Percentiles rank a stretch among this genome's conserved stretches.
Evolutionary conservation across 768 basidiomycete species (phyloP).

Genomic region (Cubamyces sp.): DNA sequence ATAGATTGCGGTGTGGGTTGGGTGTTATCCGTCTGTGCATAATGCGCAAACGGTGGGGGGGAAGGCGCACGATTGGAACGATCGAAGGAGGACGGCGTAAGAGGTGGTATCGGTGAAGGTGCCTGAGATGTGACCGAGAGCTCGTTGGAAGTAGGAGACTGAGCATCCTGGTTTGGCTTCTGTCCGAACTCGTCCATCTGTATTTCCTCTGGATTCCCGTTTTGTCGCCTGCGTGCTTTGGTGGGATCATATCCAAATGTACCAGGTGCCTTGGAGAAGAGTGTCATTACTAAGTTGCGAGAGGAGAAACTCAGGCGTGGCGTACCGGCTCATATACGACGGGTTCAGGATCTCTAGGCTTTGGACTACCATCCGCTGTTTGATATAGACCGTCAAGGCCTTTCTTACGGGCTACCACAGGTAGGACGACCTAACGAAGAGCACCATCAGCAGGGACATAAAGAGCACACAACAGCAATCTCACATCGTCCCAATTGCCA

Average conservation of each 20-base stretch:
- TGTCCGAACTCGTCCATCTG: slow-evolving; percentile 71
- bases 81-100: slow-evolving; percentile 34
- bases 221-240: slow-evolving; percentile 57
- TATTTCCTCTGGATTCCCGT: slow-evolving; percentile 43
- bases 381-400: slow-evolving; percentile 75
- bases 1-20: slow-evolving; percentile 20
- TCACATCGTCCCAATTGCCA: slow-evolving; percentile 86
- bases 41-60: slow-evolving; percentile 68
- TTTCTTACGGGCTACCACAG: slow-evolving; percentile 83
- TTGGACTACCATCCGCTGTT: slow-evolving; percentile 68
- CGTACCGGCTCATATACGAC: slow-evolving; percentile 60
- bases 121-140: slow-evolving; percentile 19
- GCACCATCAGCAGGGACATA: slow-evolving; percentile 16
- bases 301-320: slow-evolving; percentile 3
- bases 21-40: slow-evolving; percentile 33
- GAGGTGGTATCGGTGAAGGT: slow-evolving; percentile 35
- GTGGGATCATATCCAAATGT: slow-evolving; percentile 80
- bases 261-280: slow-evolving; percentile 64
- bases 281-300: background rate
- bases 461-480: slow-evolving; percentile 31
- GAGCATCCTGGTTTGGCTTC: slow-evolving; percentile 27
- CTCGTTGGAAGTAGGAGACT: slow-evolving; percentile 28
- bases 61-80: slow-evolving; percentile 46
- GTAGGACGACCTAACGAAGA: slow-evolving; percentile 68
- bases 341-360: slow-evolving; percentile 42